phyloP scores from a whole-genome alignment of 306 rosid species.

The Sicyos baderoa region DNA sequence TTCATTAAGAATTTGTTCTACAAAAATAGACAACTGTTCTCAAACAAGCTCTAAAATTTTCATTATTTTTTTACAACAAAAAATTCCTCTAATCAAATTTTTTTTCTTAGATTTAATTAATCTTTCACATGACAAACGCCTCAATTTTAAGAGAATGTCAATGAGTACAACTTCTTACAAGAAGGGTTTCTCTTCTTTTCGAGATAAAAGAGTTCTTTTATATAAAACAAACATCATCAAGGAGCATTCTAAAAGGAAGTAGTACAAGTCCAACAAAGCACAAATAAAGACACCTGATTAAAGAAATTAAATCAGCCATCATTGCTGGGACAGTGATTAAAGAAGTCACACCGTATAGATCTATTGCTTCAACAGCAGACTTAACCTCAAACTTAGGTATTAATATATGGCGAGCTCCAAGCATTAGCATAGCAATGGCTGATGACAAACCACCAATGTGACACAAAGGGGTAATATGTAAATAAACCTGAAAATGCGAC shows the following conservation, averaged over 20 bases:
- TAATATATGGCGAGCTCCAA: conserved; percentile 74
- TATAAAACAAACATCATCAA: neutral
- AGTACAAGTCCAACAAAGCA: conserved; percentile 9
- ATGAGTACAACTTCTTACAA: neutral
- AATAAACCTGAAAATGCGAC: conserved; percentile 47
- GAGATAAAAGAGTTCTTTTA: neutral
- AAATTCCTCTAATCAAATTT: neutral
- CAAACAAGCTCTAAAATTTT: neutral
- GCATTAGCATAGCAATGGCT: conserved; percentile 70
- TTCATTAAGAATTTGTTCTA: neutral
- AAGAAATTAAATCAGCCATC: conserved; percentile 51
- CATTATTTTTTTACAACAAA: neutral
- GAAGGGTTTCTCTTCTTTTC: neutral
- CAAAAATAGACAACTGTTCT: neutral
- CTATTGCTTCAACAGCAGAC: conserved; percentile 45
- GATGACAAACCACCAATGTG: conserved; percentile 90
- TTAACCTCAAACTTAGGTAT: conserved; percentile 65
- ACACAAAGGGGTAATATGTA: conserved; percentile 87
- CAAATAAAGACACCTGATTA: conserved; percentile 41
- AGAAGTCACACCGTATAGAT: conserved; percentile 53
- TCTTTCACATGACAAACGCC: neutral
- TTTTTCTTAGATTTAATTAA: neutral
- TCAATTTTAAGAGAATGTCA: neutral
- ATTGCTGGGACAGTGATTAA: conserved; percentile 89
- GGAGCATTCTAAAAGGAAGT: neutral